These are phyloP conservation scores for Ormosia emarginata DNA, from an alignment of 306 rosid species.

Conservation along the genomic window DNA sequence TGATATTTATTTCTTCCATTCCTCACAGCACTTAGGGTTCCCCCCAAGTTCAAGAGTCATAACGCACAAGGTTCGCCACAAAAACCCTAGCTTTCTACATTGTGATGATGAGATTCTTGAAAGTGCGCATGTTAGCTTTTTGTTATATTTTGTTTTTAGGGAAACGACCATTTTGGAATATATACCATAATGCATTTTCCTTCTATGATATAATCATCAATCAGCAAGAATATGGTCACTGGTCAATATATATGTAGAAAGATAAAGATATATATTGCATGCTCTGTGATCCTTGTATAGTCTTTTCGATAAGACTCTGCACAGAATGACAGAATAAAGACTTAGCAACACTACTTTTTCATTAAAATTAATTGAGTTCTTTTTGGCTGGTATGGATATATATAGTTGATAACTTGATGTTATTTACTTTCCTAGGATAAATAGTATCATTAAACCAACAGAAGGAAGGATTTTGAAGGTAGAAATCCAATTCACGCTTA, in stretches of 20 bases:
- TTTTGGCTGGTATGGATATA: neutral
- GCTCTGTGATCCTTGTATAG: slow-evolving; percentile 18
- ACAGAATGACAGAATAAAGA: slow-evolving; percentile 6
- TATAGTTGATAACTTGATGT: neutral
- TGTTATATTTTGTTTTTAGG: slow-evolving; percentile 5
- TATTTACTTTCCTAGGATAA: slow-evolving; percentile 14
- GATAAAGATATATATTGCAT: slow-evolving; percentile 11
- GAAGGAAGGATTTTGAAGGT: neutral
- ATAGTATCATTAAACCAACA: neutral
- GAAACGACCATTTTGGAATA: slow-evolving; percentile 57
- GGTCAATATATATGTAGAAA: slow-evolving; percentile 28
- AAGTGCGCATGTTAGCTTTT: neutral
- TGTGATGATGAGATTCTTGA: slow-evolving; percentile 59
- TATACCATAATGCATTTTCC: slow-evolving; percentile 33
- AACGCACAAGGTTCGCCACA: slow-evolving; percentile 90
- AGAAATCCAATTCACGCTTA: neutral
- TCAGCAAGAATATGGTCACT: slow-evolving; percentile 22
- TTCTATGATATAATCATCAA: slow-evolving; percentile 27
- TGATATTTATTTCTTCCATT: slow-evolving; percentile 32
- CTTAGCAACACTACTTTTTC: slow-evolving; percentile 25
- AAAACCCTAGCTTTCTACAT: slow-evolving; percentile 53
- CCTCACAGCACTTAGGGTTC: slow-evolving; percentile 35
- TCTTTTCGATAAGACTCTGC: slow-evolving; percentile 20
- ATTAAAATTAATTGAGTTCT: neutral
- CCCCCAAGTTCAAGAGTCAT: slow-evolving; percentile 48